phyloP scores from a whole-genome alignment of 2,329 filamentous ascomycete species.

The Fusarium veterinarium region DNA sequence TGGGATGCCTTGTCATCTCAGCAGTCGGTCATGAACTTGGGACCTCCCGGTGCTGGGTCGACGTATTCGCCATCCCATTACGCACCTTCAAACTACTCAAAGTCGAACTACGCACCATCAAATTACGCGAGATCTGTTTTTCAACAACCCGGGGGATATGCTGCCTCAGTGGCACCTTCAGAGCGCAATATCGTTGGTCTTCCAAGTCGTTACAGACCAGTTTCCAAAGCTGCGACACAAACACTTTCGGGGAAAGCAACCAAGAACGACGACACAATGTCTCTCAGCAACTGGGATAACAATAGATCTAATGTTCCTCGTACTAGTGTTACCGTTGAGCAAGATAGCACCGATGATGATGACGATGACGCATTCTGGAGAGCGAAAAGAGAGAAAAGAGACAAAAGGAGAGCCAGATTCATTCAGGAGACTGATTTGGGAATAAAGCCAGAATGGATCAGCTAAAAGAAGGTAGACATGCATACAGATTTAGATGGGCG shows the following conservation, averaged over 20 bases:
- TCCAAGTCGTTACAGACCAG: conserved; percentile 30
- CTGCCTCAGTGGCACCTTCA: conserved; percentile 23
- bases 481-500: neutral
- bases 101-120: conserved; percentile 11
- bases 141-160: conserved; percentile 1
- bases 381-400: conserved; percentile 19
- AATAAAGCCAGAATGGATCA: conserved; percentile 11
- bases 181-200: conserved; percentile 31
- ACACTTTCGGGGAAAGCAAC: neutral
- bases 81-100: conserved; percentile 1
- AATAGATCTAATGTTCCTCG: neutral
- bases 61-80: neutral
- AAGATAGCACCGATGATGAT: conserved; percentile 11
- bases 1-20: neutral
- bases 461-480: neutral
- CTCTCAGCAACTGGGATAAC: neutral
- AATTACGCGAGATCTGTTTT: conserved; percentile 17
- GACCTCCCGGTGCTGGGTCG: neutral
- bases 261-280: neutral
- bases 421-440: conserved; percentile 15
- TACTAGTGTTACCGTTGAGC: neutral
- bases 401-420: conserved; percentile 27
- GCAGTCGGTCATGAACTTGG: neutral
- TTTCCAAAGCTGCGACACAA: conserved; percentile 13
- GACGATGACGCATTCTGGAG: conserved; percentile 27